These are phyloP conservation scores for Penicillium coffeae DNA, from an alignment of 495 filamentous ascomycete genomes.

Conservation along the genomic window DNA sequence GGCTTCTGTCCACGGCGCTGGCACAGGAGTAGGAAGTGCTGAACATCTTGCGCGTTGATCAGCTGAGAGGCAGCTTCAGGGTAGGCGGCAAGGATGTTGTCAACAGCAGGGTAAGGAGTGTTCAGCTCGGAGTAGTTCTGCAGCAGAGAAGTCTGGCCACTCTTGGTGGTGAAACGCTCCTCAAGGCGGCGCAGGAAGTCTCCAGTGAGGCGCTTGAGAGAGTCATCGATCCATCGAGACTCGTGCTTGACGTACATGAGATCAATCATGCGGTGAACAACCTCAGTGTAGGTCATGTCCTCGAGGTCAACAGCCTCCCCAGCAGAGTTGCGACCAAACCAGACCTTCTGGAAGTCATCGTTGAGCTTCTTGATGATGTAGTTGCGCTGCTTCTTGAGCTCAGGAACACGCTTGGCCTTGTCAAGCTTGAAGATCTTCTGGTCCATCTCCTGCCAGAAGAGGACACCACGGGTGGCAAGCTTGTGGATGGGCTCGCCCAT, in stretches of 20 bases:
- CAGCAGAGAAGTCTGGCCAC: slow-evolving; percentile 69
- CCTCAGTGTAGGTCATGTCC: slow-evolving; percentile 96
- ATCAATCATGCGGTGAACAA: slow-evolving; percentile 89
- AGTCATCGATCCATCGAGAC: slow-evolving; percentile 87
- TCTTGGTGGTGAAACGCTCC: slow-evolving; percentile 71
- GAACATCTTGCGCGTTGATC: slow-evolving; percentile 95
- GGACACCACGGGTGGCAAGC: slow-evolving; percentile 88
- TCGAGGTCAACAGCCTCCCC: slow-evolving; percentile 82
- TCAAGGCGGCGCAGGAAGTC: slow-evolving; percentile 96
- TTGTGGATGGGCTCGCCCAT: slow-evolving; percentile 99
- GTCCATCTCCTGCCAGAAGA: slow-evolving; percentile 98
- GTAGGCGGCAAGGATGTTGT: slow-evolving; percentile 75
- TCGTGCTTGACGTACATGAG: slow-evolving; percentile 95
- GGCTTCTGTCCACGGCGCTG: slow-evolving; percentile 92
- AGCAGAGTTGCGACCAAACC: slow-evolving; percentile 88
- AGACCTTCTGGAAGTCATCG: slow-evolving; percentile 97
- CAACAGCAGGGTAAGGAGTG: slow-evolving; percentile 70
- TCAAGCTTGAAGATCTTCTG: slow-evolving; percentile 94
- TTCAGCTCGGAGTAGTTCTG: slow-evolving; percentile 88
- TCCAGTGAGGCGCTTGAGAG: slow-evolving; percentile 73
- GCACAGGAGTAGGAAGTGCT: slow-evolving; percentile 93
- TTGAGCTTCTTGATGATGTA: slow-evolving; percentile 98
- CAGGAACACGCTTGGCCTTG: slow-evolving; percentile 87
- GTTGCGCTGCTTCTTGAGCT: slow-evolving; percentile 85
- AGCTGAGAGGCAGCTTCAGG: slow-evolving; percentile 83